Conservation (phyloP, 148 eudicot genomes). For the Bassia scoparia region DNA sequence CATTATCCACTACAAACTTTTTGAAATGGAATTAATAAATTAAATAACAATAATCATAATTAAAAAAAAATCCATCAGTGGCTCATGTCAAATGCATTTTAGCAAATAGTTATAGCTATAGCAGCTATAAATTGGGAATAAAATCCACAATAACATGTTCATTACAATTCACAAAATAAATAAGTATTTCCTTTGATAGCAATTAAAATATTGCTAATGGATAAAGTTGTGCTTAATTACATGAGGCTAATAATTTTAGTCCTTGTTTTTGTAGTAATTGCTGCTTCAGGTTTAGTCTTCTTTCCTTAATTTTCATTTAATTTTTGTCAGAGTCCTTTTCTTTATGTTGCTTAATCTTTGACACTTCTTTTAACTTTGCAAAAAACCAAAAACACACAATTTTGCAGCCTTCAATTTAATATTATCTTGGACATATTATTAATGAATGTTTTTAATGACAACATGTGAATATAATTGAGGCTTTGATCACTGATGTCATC, state of each 20-base stretch:
- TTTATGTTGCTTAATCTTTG: too few relatives aligned
- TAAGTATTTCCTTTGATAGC: not conserved
- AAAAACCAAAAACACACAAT: too few relatives aligned
- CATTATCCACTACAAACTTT: not conserved
- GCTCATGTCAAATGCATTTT: not conserved
- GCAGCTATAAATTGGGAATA: slow-evolving; percentile 1
- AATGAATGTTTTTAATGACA: not conserved
- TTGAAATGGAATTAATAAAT: not conserved
- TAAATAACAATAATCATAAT: too few relatives aligned
- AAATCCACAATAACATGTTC: not conserved
- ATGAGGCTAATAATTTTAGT: not conserved
- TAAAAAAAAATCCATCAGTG: too few relatives aligned
- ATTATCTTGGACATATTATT: too few relatives aligned
- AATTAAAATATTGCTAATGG: slow-evolving; percentile 2
- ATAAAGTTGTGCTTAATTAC: not conserved
- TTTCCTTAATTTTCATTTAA: not conserved
- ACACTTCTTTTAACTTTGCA: too few relatives aligned
- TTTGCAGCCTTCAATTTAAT: too few relatives aligned
- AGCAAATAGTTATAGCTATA: too few relatives aligned
- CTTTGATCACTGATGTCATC: too few relatives aligned
- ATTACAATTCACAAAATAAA: not conserved
- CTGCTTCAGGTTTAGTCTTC: not conserved
- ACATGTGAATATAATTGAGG: too few relatives aligned
- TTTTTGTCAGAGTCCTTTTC: too few relatives aligned
- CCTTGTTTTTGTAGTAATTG: not conserved